A percentile compares a stretch with the other conserved stretches of the same genome.
These are phyloP conservation scores for Gossypium aridum DNA, from an alignment of 441 rosid species.

Conservation along the genomic window DNA sequence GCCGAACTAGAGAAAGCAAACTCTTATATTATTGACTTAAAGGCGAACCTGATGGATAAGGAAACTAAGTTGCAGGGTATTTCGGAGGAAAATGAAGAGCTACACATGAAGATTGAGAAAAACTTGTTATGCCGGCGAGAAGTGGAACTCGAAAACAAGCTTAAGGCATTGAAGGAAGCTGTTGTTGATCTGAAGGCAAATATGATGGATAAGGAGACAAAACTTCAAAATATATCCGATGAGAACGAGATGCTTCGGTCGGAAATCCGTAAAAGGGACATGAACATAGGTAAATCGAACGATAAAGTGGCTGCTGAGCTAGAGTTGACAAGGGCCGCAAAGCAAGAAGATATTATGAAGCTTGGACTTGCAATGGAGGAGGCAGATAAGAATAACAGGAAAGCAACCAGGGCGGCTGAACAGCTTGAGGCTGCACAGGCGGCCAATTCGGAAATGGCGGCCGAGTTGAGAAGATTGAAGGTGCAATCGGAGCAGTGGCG, in stretches of 20 bases:
- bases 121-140: slow-evolving; percentile 21
- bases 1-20: slow-evolving; percentile 50
- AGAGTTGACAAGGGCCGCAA: slow-evolving; percentile 37
- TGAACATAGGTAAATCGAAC: slow-evolving; percentile 12
- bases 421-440: slow-evolving; percentile 66
- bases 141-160: slow-evolving; percentile 24
- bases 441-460: slow-evolving; percentile 43
- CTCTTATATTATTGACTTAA: slow-evolving; percentile 48
- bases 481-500: slow-evolving; percentile 82
- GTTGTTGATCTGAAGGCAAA: slow-evolving; percentile 39
- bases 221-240: slow-evolving; percentile 46
- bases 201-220: slow-evolving; percentile 66
- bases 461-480: slow-evolving; percentile 58
- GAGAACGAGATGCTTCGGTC: slow-evolving; percentile 46
- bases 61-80: slow-evolving; percentile 50
- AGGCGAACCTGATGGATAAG: slow-evolving; percentile 55
- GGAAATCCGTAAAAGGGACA: slow-evolving; percentile 36
- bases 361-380: slow-evolving; percentile 57
- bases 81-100: slow-evolving; percentile 50
- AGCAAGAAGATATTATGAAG: slow-evolving; percentile 59
- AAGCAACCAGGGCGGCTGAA: slow-evolving; percentile 46
- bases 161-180: slow-evolving; percentile 35
- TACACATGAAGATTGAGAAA: slow-evolving; percentile 37
- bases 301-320: slow-evolving; percentile 19
- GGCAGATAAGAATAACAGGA: slow-evolving; percentile 46